phyloP scores from a whole-genome alignment of 345 rosid species.

The Isatis tinctoria region DNA sequence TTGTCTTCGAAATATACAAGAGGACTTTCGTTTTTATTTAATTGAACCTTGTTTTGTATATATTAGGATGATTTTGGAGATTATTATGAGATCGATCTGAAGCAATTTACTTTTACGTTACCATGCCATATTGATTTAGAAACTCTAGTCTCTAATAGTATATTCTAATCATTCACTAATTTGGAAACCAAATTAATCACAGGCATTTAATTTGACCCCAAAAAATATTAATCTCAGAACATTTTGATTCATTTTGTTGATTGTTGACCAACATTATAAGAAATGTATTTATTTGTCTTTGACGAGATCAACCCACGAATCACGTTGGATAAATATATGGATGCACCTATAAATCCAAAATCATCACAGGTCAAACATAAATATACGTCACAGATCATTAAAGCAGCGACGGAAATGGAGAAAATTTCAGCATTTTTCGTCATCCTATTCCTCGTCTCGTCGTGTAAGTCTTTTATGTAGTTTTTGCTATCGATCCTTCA shows the following conservation, averaged over 20 bases:
- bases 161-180: background rate
- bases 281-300: background rate
- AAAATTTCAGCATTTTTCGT: constrained; percentile 10
- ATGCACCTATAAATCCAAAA: background rate
- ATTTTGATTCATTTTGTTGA: background rate
- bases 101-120: background rate
- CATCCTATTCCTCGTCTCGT: constrained; percentile 16
- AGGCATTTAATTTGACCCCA: background rate
- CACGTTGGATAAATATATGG: background rate
- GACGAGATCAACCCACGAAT: background rate
- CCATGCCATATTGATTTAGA: too few relatives aligned
- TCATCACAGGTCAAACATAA: background rate
- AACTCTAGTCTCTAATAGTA: background rate
- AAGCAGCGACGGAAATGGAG: background rate
- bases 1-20: too few relatives aligned
- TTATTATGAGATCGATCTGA: background rate
- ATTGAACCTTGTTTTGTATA: background rate
- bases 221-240: too few relatives aligned
- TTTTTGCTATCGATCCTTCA: background rate
- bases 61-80: background rate
- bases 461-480: constrained; percentile 2
- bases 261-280: background rate
- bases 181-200: background rate
- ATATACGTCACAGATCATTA: background rate
- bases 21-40: background rate